A percentile compares a stretch with the other conserved stretches of the same genome.
These are phyloP conservation scores for Persicaria tinctoria DNA, from an alignment of 148 eudicot species.

Conservation along the genomic window DNA sequence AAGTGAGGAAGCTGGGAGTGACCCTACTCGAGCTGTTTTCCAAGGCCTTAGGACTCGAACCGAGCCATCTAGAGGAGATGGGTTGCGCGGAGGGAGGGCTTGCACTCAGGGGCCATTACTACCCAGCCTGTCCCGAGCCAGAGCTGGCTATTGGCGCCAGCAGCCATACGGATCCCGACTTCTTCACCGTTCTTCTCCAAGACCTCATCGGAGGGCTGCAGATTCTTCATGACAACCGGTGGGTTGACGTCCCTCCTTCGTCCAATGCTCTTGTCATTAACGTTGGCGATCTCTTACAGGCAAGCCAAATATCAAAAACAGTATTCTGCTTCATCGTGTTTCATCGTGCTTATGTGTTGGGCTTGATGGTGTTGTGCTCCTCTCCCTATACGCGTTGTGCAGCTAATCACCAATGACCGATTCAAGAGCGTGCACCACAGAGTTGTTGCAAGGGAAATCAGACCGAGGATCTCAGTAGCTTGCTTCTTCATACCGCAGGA, in stretches of 20 bases:
- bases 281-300: constrained; percentile 43
- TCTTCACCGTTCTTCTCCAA: constrained; percentile 33
- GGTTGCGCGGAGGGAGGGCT: constrained; percentile 22
- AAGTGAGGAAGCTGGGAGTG: constrained; percentile 17
- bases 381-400: background rate
- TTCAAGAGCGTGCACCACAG: constrained; percentile 31
- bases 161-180: constrained; percentile 30
- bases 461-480: constrained; percentile 41
- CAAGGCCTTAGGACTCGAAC: constrained; percentile 25
- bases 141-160: constrained; percentile 32
- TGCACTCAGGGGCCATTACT: constrained; percentile 24
- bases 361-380: too few relatives aligned
- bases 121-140: constrained; percentile 52
- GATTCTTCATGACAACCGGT: constrained; percentile 31
- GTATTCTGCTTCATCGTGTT: background rate
- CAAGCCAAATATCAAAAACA: background rate
- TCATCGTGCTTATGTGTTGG: too few relatives aligned
- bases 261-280: constrained; percentile 34
- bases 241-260: constrained; percentile 37
- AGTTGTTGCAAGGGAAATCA: constrained; percentile 3
- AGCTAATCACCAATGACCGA: constrained; percentile 28
- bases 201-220: constrained; percentile 41
- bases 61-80: constrained; percentile 26
- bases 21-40: constrained; percentile 20
- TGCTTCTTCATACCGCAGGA: constrained; percentile 22